Base-by-base conservation (phyloP, 2,329 filamentous ascomycete species). In the Colletotrichum godetiae region DNA sequence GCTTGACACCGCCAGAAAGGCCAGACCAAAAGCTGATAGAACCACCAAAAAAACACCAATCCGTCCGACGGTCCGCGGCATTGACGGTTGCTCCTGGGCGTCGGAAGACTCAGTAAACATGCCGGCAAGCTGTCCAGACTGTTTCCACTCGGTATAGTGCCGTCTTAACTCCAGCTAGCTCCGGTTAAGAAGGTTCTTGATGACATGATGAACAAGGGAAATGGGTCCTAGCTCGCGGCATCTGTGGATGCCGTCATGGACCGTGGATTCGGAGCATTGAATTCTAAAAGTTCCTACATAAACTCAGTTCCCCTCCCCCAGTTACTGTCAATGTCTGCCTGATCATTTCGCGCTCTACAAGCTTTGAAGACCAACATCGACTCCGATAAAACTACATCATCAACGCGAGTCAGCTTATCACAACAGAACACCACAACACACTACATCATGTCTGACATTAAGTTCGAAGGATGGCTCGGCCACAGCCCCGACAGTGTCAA, bases 391-490 rank as follows among this genome's bases (percentile, higher is more conserved):
- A 11, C 12, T 29, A 11, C 10, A 35, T 24, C 27, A 27, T 22
- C 29, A 24, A 27, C 52, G 12, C 46, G 55, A 33, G 55, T n/a
- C 52, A 55, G 52, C 10, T 27, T 13, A 31, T 35, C 27, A 8
- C 7, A 53, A 10, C 6, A 19, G 29, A 19, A 33, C 52, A 33
- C 27, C 11, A 24, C 42, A 19, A 33, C 52, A 33, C 27, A 37
- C 57, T 55, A n/a, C 53, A 81, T 75, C 74, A 80, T 83, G 75
- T 71, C 79, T 5, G 81, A 84, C 71, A 83, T 85, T 79, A 86
- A 85, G 79, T 89, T 88, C 75, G 80, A 88, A 77, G 87, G 87
- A 55, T 89, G 87, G 87, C 75, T 88, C n/a, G 86, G 86, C 76
- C 79, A 82, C 63, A 80, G 81, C 68, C 76, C 81, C 13, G 80